These are phyloP conservation scores for California macrophylla DNA, from an alignment of 441 rosid species.

Conservation along the genomic window DNA sequence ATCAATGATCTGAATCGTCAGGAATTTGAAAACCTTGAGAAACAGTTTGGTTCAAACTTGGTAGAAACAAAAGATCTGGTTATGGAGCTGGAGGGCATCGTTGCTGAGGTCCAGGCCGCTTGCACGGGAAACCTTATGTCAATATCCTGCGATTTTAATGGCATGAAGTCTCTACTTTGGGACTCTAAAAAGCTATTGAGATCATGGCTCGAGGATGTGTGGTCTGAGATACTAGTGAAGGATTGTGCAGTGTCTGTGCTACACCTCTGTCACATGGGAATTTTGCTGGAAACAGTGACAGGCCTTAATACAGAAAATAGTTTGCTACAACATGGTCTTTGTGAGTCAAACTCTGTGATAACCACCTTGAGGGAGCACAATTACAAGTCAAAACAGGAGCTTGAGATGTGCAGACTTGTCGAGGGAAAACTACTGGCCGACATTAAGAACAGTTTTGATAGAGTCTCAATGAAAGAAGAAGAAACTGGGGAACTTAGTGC, in stretches of 20 bases:
- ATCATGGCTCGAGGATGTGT: conserved; percentile 81
- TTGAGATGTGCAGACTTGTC: conserved; percentile 61
- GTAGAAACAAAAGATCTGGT: conserved; percentile 47
- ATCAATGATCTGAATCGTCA: conserved; percentile 36
- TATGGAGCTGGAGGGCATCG: conserved; percentile 49
- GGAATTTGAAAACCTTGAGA: conserved; percentile 53
- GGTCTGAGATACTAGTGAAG: conserved; percentile 87
- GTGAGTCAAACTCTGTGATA: conserved; percentile 61
- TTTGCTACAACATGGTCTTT: conserved; percentile 75
- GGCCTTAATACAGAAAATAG: conserved; percentile 85
- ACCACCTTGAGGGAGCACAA: conserved; percentile 73
- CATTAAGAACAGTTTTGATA: conserved; percentile 69
- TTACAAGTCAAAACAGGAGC: conserved; percentile 63
- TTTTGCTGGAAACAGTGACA: conserved; percentile 73
- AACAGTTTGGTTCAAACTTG: conserved; percentile 50
- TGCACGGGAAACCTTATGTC: conserved; percentile 36
- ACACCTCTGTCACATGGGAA: conserved; percentile 89
- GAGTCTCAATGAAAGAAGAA: conserved; percentile 69
- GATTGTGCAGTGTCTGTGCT: conserved; percentile 90
- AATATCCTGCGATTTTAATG: conserved; percentile 39
- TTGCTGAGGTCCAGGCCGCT: conserved; percentile 40
- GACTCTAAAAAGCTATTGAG: conserved; percentile 51
- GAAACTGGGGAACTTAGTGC: conserved; percentile 53
- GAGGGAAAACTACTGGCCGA: conserved; percentile 81
- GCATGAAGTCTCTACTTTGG: conserved; percentile 41